Evolutionary conservation across 768 basidiomycete species (phyloP).

Genomic region (Tricholoma bakamatsutake): DNA sequence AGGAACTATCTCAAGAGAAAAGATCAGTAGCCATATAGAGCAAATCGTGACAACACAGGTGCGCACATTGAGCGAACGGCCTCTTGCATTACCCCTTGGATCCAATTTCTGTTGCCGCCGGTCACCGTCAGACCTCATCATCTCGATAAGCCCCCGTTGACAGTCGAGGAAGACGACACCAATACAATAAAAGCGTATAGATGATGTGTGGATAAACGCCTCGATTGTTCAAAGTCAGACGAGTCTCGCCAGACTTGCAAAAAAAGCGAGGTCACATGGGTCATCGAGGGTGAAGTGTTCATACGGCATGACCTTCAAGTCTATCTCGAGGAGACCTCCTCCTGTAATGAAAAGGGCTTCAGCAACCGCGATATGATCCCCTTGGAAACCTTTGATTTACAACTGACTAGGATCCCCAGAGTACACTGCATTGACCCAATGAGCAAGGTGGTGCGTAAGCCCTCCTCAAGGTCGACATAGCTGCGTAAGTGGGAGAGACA

Average conservation of each 20-base stretch:
- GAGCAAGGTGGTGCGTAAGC: slow-evolving; percentile 16
- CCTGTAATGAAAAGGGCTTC: not conserved
- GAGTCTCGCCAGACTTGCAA: not conserved
- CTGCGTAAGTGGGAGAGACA: slow-evolving; percentile 8
- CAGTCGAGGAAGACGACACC: not conserved
- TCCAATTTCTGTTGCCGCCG: not conserved
- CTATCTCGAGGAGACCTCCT: not conserved
- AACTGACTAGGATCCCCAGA: not conserved
- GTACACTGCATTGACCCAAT: slow-evolving; percentile 10
- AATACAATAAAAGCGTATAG: not conserved
- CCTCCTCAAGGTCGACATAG: slow-evolving; percentile 12
- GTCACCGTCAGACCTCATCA: not conserved
- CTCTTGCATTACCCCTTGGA: not conserved
- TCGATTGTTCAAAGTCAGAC: not conserved
- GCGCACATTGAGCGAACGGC: not conserved
- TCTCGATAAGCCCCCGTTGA: not conserved
- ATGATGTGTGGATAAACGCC: not conserved
- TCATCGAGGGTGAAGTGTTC: not conserved
- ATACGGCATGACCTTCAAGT: not conserved
- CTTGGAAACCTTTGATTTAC: not conserved
- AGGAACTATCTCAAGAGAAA: not conserved
- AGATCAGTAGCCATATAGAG: not conserved
- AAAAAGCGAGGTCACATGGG: not conserved
- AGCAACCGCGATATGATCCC: not conserved
- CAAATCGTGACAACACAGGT: not conserved